Evolutionary conservation across 129 eudicot genomes (phyloP), one percentile per base, ranked within the genome.

Genomic region (Ambrosia artemisiifolia): DNA sequence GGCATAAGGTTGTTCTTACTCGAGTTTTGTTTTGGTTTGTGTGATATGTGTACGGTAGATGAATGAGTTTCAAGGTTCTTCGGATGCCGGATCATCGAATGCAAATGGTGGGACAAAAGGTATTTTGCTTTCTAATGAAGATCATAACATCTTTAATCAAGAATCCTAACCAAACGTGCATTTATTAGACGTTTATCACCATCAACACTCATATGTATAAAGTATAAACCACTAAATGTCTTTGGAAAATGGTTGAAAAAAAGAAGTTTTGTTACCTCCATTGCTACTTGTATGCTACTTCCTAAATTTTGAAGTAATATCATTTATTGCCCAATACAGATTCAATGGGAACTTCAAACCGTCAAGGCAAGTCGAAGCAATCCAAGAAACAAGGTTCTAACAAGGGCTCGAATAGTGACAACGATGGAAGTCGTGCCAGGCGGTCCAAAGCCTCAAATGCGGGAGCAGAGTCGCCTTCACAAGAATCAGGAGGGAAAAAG

Each of bases 11-110:
- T 61, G 24, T 33, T 46, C 56, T 59, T 20, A 36, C 19, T 33
- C 4, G 11, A 5, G 14, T 59, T 14, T 17, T 62, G 49, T 66
- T 42, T 47, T 18, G 14, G 43, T 14, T 17, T 62, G 49, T 61
- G 44, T 57, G 47, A 32, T 61, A 14, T 28, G 7, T 40, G 7
- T 35, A 19, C 40, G 47, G 18, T 68, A 65, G 79, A 73, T 73
- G 79, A 74, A 67, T 42, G 79, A 67, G 65, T 69, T 79, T 79
- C 79, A 79, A 82, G 81, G 85, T 50, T 70, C 77, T 61, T 43
- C 80, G 1, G 80, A 80, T 49, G 73, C 71, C 2, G 79, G 80
- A 63, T 71, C 82, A n/a, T 70, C 75, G 3, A 70, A 69, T 61
- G 5, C 59, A 76, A 73, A 73, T 48, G 80, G 81, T 48, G 75